These are phyloP conservation scores for Diaporthe ampelina DNA, from an alignment of 2,329 filamentous ascomycete genomes.

Conservation along the genomic window DNA sequence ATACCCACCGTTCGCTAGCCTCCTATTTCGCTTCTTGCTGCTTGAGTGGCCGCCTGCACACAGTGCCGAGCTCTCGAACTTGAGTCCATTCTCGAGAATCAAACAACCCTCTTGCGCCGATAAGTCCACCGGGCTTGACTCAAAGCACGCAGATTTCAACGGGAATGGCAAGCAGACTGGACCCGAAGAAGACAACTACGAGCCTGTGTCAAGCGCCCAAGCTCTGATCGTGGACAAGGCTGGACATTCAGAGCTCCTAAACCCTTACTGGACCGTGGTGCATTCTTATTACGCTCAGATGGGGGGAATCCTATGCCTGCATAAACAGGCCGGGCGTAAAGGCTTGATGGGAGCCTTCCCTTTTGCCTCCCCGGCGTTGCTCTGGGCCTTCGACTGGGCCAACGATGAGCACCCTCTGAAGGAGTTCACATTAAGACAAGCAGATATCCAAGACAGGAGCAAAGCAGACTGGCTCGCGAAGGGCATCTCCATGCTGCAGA, in stretches of 20 bases:
- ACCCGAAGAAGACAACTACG: neutral
- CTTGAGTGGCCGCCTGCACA: neutral
- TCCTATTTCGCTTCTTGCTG: neutral
- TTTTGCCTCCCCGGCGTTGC: neutral
- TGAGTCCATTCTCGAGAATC: neutral
- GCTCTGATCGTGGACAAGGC: no score
- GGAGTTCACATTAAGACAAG: neutral
- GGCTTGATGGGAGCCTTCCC: neutral
- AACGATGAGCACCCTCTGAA: neutral
- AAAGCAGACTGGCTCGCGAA: slow-evolving; percentile 12
- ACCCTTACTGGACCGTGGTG: neutral
- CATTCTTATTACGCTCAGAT: slow-evolving; percentile 5
- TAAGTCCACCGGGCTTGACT: no score
- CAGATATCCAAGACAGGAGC: slow-evolving; percentile 2
- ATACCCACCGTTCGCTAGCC: neutral
- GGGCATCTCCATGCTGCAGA: neutral
- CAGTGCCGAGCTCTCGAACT: neutral
- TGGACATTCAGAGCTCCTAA: neutral
- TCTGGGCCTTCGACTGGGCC: neutral
- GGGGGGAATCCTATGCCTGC: neutral
- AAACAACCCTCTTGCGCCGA: neutral
- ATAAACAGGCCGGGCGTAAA: neutral
- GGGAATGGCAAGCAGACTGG: neutral
- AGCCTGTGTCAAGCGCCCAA: no score
- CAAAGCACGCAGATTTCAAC: neutral